Evolutionary conservation across 495 filamentous ascomycete genomes (phyloP), one percentile per base, ranked within the genome.

Genomic region (Daldinia vernicosa): DNA sequence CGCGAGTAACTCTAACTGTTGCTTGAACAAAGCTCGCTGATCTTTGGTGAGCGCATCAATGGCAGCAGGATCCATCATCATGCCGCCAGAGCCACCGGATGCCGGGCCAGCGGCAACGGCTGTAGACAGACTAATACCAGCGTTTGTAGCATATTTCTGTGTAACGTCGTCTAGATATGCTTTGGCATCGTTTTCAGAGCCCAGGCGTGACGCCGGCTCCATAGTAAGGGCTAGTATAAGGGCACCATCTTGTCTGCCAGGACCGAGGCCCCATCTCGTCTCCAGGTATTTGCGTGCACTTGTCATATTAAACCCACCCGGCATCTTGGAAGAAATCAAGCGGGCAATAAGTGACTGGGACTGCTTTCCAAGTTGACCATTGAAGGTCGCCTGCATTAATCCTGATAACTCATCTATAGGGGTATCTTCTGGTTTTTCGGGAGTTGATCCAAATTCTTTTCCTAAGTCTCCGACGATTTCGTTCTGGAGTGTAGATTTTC

Each of bases 11-110:
- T 99, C 95, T 11, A 98, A 84, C 72, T 99, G 95, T 75, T 98
- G 94, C 83, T 97, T 98, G 89, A 98, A 98, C 14, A 98, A 82
- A 15, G 92, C 91, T 60, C 88, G 87, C 77, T 99, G 96, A 75
- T 98, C 95, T 81, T 97, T 98, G 66, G 95, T 99, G 62, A 98
- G 84, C 15, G 96, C 95, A 81, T 98, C 96, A 69, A 98, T 90
- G 33, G 95, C 95, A 22, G 95, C 95, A 2, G 96, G 96, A 69
- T 98, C 95, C 96, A 99, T 98, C 90, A 98, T 95, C 95, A 99
- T 98, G 72, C 91, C 91, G 40, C 84, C 88, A 39, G 87, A 90
- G 62, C 81, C 88, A 56, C 89, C 93, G 47, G 84, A 88, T 73
- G 92, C 92, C 53, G 92, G 92, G 58, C 89, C 93, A 51, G 85